phyloP scores from a whole-genome alignment of 768 basidiomycete species.

The Phlebiopsis flavidoalba region DNA sequence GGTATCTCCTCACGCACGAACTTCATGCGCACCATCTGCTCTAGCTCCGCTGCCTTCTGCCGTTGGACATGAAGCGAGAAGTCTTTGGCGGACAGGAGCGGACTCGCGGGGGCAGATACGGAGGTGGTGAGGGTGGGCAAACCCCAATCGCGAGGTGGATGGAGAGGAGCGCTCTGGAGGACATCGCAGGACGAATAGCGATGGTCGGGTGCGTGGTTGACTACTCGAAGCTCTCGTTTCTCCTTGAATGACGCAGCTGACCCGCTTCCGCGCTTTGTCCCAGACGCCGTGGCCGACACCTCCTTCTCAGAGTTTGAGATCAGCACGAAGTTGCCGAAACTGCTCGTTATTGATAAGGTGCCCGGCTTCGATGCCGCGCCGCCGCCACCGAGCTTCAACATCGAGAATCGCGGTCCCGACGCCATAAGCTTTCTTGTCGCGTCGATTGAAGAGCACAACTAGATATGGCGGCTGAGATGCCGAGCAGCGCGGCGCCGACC shows the following conservation, averaged over 20 bases:
- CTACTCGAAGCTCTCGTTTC: neutral
- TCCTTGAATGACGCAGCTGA: neutral
- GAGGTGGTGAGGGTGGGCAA: neutral
- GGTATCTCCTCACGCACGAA: constrained; percentile 6
- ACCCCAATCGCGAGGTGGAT: constrained; percentile 1
- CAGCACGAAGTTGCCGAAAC: neutral
- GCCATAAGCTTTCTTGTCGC: neutral
- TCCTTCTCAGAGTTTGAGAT: neutral
- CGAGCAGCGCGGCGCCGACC: neutral
- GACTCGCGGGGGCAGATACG: constrained; percentile 6
- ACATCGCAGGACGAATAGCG: neutral
- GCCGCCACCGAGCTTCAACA: neutral
- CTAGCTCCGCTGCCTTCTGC: constrained; percentile 13
- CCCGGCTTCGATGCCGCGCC: neutral
- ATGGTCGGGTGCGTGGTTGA: neutral
- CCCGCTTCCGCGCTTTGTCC: neutral
- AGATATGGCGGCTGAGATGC: neutral
- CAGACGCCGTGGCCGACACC: neutral
- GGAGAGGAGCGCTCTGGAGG: neutral
- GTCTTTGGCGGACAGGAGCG: neutral
- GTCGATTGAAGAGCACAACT: neutral
- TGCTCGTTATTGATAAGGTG: neutral
- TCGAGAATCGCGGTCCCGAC: constrained; percentile 2
- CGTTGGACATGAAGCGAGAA: constrained; percentile 5
- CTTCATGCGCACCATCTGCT: constrained; percentile 13